A percentile compares a stretch with the other conserved stretches of the same genome.
These are phyloP conservation scores for Tephrocybe sp. DNA, from an alignment of 768 basidiomycete genomes.

Conservation along the genomic window DNA sequence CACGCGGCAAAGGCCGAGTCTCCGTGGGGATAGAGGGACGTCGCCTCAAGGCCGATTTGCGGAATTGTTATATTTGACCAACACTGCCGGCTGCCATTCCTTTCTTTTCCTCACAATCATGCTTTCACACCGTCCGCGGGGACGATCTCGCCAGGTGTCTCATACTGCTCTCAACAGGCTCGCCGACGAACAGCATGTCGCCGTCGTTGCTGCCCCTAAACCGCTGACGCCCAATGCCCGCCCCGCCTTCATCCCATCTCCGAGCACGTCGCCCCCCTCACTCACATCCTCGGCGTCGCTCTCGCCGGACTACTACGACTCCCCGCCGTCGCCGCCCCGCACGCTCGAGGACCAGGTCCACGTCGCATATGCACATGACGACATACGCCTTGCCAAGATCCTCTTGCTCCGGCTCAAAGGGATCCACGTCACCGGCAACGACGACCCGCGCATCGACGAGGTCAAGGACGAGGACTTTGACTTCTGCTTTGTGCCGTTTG, in stretches of 20 bases:
- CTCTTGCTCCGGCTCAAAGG: slow-evolving; percentile 64
- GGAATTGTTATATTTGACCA: not conserved
- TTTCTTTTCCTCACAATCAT: not conserved
- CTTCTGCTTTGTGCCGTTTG: slow-evolving; percentile 44
- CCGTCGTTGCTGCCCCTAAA: not conserved
- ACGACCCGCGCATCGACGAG: slow-evolving; percentile 62
- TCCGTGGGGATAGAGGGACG: not conserved
- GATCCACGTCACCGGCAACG: slow-evolving; percentile 55
- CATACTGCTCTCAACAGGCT: slow-evolving; percentile 43
- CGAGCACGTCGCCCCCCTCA: slow-evolving; percentile 13
- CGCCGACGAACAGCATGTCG: slow-evolving; percentile 34
- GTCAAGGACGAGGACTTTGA: slow-evolving; percentile 57
- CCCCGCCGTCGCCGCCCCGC: slow-evolving; percentile 39
- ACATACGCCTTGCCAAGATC: slow-evolving; percentile 66
- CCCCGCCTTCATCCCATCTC: slow-evolving; percentile 15
- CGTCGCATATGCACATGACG: slow-evolving; percentile 64
- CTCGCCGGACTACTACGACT: slow-evolving; percentile 45
- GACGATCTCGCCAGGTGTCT: slow-evolving; percentile 35
- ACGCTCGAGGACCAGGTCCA: slow-evolving; percentile 67
- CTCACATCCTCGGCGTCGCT: slow-evolving; percentile 29
- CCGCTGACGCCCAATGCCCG: not conserved
- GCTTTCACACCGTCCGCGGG: slow-evolving; percentile 16
- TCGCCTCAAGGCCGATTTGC: not conserved
- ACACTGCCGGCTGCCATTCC: not conserved
- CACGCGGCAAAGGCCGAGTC: not conserved